A percentile compares a stretch with the other conserved stretches of the same genome.
These are phyloP conservation scores for Rhodomyrtus tomentosa DNA, from an alignment of 345 rosid genomes.

Conservation along the genomic window DNA sequence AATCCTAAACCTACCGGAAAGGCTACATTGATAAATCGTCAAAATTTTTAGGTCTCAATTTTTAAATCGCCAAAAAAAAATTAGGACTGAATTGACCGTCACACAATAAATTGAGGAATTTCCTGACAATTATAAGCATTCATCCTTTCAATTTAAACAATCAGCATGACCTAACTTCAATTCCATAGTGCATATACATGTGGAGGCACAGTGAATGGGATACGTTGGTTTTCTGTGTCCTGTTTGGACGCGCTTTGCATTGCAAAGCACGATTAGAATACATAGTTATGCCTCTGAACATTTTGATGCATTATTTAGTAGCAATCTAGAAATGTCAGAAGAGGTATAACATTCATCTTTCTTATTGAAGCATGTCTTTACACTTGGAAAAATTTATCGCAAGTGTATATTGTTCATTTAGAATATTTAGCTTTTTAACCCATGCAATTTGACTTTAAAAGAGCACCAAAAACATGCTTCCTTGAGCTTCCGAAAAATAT, in stretches of 20 bases:
- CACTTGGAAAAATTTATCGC: not conserved
- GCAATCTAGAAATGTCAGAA: not conserved
- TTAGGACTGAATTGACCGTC: too few species aligned
- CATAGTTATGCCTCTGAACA: not conserved
- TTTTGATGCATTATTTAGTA: not conserved
- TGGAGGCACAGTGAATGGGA: not conserved
- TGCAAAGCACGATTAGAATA: not conserved
- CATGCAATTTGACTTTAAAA: not conserved
- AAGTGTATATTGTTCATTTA: not conserved
- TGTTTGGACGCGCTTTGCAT: not conserved
- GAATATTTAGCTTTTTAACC: not conserved
- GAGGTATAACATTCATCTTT: not conserved
- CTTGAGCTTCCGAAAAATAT: not conserved
- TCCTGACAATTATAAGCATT: not conserved
- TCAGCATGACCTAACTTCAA: not conserved
- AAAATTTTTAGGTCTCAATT: too few species aligned
- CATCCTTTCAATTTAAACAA: not conserved
- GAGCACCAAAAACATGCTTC: not conserved
- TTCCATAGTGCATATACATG: not conserved
- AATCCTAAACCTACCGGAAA: too few species aligned
- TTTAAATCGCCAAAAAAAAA: too few species aligned
- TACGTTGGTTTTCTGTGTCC: not conserved
- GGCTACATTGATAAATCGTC: too few species aligned
- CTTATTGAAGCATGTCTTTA: not conserved
- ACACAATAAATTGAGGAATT: too few species aligned